These are phyloP conservation scores for Annulohypoxylon bovei DNA, from an alignment of 495 filamentous ascomycete species.

Conservation along the genomic window DNA sequence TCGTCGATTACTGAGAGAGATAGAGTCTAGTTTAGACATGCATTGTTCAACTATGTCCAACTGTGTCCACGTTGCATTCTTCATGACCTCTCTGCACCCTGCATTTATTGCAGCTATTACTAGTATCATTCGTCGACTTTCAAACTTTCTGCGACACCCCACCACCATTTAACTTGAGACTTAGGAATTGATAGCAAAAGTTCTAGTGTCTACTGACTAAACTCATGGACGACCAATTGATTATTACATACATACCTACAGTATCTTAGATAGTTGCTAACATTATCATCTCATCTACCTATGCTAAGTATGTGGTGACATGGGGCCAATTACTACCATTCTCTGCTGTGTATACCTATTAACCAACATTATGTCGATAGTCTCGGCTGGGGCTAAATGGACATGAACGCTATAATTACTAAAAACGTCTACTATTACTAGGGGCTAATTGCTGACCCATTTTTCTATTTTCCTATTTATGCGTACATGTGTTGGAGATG, in stretches of 20 bases:
- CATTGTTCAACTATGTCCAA: slow-evolving; percentile 25
- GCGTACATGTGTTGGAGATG: slow-evolving; percentile 9
- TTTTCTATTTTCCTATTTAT: slow-evolving; percentile 15
- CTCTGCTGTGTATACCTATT: slow-evolving; percentile 1
- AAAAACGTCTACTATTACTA: slow-evolving; percentile 30
- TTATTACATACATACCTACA: no score
- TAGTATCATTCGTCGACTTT: slow-evolving; percentile 29
- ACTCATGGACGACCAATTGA: background rate
- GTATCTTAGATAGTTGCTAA: no score
- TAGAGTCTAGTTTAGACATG: slow-evolving; percentile 35
- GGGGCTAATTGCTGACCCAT: slow-evolving; percentile 28
- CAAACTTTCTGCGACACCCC: slow-evolving; percentile 29
- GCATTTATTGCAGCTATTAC: background rate
- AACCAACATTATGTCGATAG: slow-evolving; percentile 30
- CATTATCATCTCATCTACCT: background rate
- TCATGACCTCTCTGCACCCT: slow-evolving; percentile 8
- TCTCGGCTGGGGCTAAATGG: slow-evolving; percentile 39
- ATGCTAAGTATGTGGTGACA: background rate
- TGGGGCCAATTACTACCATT: background rate
- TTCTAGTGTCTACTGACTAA: background rate
- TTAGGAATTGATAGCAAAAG: slow-evolving; percentile 9
- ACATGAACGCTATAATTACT: slow-evolving; percentile 36
- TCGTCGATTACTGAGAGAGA: slow-evolving; percentile 33
- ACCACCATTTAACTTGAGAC: slow-evolving; percentile 33
- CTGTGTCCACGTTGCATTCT: slow-evolving; percentile 40